Evolutionary conservation across 1,139 yeast genomes (phyloP), one percentile per base, ranked within the genome.

Genomic region (Candida gigantensis): DNA sequence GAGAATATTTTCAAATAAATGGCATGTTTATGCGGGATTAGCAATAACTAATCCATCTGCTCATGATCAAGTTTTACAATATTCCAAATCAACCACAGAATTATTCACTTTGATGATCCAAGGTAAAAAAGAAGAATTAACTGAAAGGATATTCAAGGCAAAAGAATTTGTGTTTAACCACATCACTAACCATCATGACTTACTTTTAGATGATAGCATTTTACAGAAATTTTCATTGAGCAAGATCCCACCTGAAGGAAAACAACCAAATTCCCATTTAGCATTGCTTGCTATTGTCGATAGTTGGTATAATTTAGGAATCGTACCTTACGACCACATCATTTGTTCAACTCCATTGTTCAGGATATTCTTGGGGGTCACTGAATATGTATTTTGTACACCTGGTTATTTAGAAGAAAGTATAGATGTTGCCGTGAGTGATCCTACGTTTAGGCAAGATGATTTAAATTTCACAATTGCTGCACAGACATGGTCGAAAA

Each of bases 11-110:
- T 81, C 95, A 20, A 92, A 90, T 62, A 89, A 90, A 60, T 92
- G 97, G 96, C 98, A 92, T 55, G 98, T 92, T 16, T 92, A 92
- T 56, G 98, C 98, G 4, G 98, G 98, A 0, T 70, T 92, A 50
- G 97, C 97, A 8, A 90, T 92, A 44, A 85, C 96, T 3, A 92
- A 92, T 55, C 97, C 97, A 0, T 79, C 92, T 19, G 97, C 98
- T 1, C 97, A 90, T 54, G 78, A 75, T 27, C 98, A 92, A 60
- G 84, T 94, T 14, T 70, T 87, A 43, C 97, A 90, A 57, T 92
- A 90, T 56, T 86, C 97, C 2, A 75, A 79, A 34, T 85, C 95
- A 2, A 83, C 86, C 1, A 83, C 95, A 0, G 95, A 85, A 37
- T 66, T 92, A 32, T 90, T 84, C 58, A 79, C 90, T 23, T 62